phyloP scores from a whole-genome alignment of 2,329 filamentous ascomycete species.

The Periconia sp. region DNA sequence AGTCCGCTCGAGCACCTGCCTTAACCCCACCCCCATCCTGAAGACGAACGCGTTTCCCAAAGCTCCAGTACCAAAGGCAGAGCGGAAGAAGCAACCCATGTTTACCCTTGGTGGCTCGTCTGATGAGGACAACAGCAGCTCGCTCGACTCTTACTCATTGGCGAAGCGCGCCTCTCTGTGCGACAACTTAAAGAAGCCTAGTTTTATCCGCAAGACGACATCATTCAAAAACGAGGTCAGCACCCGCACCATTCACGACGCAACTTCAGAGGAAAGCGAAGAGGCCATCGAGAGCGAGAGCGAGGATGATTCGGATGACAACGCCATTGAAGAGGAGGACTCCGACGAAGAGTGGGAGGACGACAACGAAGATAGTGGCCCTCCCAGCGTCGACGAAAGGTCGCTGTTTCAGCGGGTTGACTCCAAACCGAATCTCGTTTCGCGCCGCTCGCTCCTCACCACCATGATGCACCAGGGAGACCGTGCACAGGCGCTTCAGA shows the following conservation, averaged over 20 bases:
- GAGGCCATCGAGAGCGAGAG: constrained; percentile 65
- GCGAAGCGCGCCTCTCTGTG: constrained; percentile 61
- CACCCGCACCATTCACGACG: constrained; percentile 67
- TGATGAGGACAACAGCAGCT: constrained; percentile 83
- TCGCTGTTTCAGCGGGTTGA: constrained; percentile 89
- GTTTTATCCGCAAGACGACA: constrained; percentile 72
- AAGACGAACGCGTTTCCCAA: constrained; percentile 52
- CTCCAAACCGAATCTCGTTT: constrained; percentile 82
- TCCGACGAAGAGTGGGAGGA: constrained; percentile 63
- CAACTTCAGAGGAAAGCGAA: constrained; percentile 61
- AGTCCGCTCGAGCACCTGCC: constrained; percentile 65
- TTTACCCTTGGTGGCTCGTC: constrained; percentile 82
- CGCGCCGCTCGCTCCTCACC: constrained; percentile 86
- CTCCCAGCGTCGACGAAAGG: constrained; percentile 81
- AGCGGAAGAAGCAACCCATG: constrained; percentile 72
- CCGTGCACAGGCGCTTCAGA: constrained; percentile 71
- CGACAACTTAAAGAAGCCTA: constrained; percentile 58
- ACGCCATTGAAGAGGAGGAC: constrained; percentile 67
- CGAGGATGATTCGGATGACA: constrained; percentile 65
- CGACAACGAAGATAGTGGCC: constrained; percentile 77
- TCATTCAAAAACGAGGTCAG: constrained; percentile 81
- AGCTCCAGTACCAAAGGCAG: constrained; percentile 37
- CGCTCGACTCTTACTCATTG: constrained; percentile 64
- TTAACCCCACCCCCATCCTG: constrained; percentile 66
- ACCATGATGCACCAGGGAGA: constrained; percentile 84